phyloP scores from a whole-genome alignment of 352 stramenopile species.

The Phytophthora palmivora region DNA sequence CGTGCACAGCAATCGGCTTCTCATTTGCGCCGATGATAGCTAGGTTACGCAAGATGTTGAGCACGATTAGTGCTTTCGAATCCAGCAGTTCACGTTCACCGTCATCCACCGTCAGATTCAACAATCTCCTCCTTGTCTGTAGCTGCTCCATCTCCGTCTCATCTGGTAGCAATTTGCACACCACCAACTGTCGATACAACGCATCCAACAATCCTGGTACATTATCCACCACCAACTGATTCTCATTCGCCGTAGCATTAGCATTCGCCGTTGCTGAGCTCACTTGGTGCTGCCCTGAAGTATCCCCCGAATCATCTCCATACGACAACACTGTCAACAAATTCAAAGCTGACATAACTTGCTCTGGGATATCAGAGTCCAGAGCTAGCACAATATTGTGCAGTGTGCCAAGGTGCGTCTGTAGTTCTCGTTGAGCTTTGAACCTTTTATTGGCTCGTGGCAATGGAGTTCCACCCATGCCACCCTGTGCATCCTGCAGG shows the following conservation, averaged over 20 bases:
- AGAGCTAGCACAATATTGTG: conserved; percentile 77
- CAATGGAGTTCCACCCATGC: conserved; percentile 64
- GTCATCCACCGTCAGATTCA: conserved; percentile 51
- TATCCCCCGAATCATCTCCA: conserved; percentile 25
- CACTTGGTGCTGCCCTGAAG: conserved; percentile 4
- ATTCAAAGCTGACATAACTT: conserved; percentile 70
- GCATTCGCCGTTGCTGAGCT: conserved; percentile 19
- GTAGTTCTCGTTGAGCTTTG: conserved; percentile 61
- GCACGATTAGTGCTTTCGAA: conserved; percentile 56
- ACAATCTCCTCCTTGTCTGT: conserved; percentile 39
- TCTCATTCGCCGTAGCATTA: conserved; percentile 48
- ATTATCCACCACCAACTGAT: conserved; percentile 71
- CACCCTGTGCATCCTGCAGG: conserved; percentile 69
- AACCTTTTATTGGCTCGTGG: conserved; percentile 68
- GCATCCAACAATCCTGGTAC: conserved; percentile 77
- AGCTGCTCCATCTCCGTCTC: conserved; percentile 28
- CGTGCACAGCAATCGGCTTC: conserved; percentile 65
- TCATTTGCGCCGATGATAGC: conserved; percentile 79
- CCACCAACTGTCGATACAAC: conserved; percentile 71
- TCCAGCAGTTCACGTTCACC: conserved; percentile 66
- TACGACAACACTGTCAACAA: conserved; percentile 80
- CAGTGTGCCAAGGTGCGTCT: conserved; percentile 60
- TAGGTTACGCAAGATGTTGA: conserved; percentile 86
- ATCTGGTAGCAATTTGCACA: conserved; percentile 56
- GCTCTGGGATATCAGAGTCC: conserved; percentile 63